Evolutionary conservation across 2,329 filamentous ascomycete species (phyloP).

Genomic region (Penicillium rolfsii): DNA sequence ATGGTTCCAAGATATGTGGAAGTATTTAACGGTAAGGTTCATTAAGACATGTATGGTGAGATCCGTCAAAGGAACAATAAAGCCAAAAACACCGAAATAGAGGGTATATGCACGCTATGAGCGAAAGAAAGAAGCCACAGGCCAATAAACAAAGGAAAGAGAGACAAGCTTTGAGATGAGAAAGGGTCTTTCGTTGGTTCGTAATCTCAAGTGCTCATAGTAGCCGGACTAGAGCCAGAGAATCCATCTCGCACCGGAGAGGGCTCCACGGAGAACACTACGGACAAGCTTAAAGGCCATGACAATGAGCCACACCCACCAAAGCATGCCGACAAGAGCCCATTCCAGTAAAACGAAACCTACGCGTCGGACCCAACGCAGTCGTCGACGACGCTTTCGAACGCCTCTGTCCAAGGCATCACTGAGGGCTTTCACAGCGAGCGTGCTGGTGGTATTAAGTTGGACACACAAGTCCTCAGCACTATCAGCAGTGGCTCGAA

Average conservation of each 20-base stretch:
- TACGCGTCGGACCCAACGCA: constrained; percentile 73
- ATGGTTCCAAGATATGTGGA: neutral
- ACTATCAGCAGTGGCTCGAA: constrained; percentile 71
- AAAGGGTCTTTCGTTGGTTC: neutral
- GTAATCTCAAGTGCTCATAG: neutral
- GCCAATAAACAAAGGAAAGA: neutral
- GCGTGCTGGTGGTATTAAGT: constrained; percentile 73
- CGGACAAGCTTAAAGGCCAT: constrained; percentile 70
- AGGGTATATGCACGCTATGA: constrained; percentile 26
- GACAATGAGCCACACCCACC: constrained; percentile 91
- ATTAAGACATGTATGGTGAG: constrained; percentile 12
- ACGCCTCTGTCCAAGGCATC: constrained; percentile 73
- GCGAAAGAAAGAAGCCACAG: constrained; percentile 5
- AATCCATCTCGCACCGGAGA: constrained; percentile 73
- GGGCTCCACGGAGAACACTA: constrained; percentile 63
- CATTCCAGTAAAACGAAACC: constrained; percentile 87
- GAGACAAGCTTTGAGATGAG: too few relatives aligned
- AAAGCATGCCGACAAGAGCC: constrained; percentile 85
- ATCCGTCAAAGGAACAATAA: neutral
- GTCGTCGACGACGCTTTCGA: constrained; percentile 71
- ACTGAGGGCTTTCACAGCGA: constrained; percentile 77
- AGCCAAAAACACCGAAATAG: neutral
- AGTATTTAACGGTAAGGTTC: constrained; percentile 2
- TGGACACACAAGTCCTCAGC: constrained; percentile 79
- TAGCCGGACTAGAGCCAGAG: constrained; percentile 69